Conservation (phyloP, 441 rosid species). For the Populus hybrid region DNA sequence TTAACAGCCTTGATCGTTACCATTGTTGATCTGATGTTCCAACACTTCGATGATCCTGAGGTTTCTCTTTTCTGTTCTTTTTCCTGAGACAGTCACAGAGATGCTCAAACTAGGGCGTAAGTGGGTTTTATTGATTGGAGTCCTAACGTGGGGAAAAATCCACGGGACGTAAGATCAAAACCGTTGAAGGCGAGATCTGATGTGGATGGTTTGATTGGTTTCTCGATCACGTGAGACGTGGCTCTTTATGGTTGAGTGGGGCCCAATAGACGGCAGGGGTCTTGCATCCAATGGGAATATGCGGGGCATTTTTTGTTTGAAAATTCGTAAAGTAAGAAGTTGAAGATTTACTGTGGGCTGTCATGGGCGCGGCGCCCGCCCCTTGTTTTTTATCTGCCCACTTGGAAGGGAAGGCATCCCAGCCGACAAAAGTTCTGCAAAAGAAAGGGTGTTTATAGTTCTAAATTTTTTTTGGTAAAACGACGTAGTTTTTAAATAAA, state of each 20-base stretch:
- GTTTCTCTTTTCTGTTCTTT: background rate
- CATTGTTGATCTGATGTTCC: conserved; percentile 20
- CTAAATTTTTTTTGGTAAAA: no score
- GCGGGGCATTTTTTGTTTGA: background rate
- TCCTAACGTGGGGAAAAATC: background rate
- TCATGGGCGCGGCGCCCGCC: no score
- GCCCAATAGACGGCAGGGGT: background rate
- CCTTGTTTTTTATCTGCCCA: no score
- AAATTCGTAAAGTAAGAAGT: no score
- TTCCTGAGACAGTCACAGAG: background rate
- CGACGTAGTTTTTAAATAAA: no score
- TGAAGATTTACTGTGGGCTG: no score
- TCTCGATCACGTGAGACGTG: background rate
- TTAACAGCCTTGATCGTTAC: conserved; percentile 45
- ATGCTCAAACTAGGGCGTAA: background rate
- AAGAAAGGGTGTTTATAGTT: no score
- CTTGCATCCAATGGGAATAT: background rate
- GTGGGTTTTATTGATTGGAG: background rate
- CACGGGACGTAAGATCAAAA: background rate
- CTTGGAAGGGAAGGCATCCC: no score
- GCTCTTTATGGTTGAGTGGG: background rate
- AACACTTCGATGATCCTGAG: background rate
- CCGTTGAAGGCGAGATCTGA: conserved; percentile 17
- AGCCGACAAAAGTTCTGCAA: no score
- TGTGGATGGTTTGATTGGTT: conserved; percentile 20